Base-by-base conservation (phyloP, 2,329 filamentous ascomycete genomes). In the Bipolaris sorokiniana region DNA sequence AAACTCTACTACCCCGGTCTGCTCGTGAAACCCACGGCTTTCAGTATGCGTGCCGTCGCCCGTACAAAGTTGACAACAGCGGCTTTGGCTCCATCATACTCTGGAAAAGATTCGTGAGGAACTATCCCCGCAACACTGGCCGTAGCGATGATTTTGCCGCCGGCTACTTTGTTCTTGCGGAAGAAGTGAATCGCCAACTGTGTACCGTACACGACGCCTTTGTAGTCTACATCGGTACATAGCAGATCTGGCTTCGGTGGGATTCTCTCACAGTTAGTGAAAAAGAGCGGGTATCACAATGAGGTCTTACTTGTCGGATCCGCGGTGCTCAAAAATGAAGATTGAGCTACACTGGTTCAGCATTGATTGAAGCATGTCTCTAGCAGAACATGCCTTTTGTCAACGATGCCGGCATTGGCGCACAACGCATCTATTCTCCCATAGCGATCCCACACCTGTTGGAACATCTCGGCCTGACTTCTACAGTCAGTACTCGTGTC, bases 71-170 rank as follows among this genome's bases (percentile, higher is more conserved):
- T 68, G 7, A 67, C 61, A 1, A 68, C 79, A 0, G 78, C 82
- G 3, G 82, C 81, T 63, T 85, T 85, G 15, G 81, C 79, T 7
- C 81, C 81, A 54, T 76, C 77, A 66, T 84, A 84, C 61, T 84
- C 78, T 0, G 82, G 81, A 63, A 79, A 81, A 0, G 76, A 69
- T 20, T 73, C 64, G 56, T 82, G 78, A 0, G 82, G 81, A 42
- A 80, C 77, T 1, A 83, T 59, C 1, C 69, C 78, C 1, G 78
- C 79, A 28, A 78, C 76, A 56, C 78, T 81, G 4, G 73, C 74
- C 0, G 81, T 83, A 0, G 75, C 73, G 4, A 83, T 65, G 46
- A 83, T 81, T 56, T 71, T 77, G 2, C 81, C 81, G 3, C 79
- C 79, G 0, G 77, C 75, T 3, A 70, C 66, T 37, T 56, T 59